Conservation (phyloP, 768 basidiomycete genomes). For the Lanmaoa pseudosensibilis region DNA sequence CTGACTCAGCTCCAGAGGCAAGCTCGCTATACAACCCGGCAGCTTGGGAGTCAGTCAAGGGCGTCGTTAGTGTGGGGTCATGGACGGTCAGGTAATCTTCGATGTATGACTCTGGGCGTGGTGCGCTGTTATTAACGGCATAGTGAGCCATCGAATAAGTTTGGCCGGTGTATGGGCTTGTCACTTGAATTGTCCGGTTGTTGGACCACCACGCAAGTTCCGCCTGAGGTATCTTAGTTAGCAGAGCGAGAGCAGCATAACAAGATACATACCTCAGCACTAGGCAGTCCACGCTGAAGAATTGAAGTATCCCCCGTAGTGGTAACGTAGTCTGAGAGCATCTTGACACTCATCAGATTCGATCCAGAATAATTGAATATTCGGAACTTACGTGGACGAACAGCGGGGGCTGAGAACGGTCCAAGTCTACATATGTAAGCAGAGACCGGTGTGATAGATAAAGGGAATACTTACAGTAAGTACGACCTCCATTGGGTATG, state of each 20-base stretch:
- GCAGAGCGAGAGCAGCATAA: background rate
- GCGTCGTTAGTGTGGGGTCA: conserved; percentile 51
- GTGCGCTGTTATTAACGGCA: conserved; percentile 78
- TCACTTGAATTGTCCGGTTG: conserved; percentile 69
- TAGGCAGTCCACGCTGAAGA: conserved; percentile 74
- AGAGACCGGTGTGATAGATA: background rate
- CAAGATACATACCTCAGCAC: conserved; percentile 63
- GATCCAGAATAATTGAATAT: background rate
- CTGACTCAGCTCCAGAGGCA: conserved; percentile 85
- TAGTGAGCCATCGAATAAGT: conserved; percentile 72
- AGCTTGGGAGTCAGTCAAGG: conserved; percentile 59
- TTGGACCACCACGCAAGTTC: conserved; percentile 83
- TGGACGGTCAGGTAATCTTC: conserved; percentile 79
- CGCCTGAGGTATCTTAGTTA: conserved; percentile 40
- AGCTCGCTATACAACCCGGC: conserved; percentile 81
- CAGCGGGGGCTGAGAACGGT: conserved; percentile 88
- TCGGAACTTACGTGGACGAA: conserved; percentile 65
- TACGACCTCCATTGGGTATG: conserved; percentile 92
- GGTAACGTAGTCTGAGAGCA: conserved; percentile 83
- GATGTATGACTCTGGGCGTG: conserved; percentile 83
- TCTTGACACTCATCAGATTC: conserved; percentile 43
- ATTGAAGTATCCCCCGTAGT: conserved; percentile 71
- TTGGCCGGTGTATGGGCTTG: conserved; percentile 66
- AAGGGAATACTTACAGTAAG: conserved; percentile 61
- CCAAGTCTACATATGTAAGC: conserved; percentile 52